Conservation (phyloP, 2,329 filamentous ascomycete genomes). For the Ceratocystis alfenasii region DNA sequence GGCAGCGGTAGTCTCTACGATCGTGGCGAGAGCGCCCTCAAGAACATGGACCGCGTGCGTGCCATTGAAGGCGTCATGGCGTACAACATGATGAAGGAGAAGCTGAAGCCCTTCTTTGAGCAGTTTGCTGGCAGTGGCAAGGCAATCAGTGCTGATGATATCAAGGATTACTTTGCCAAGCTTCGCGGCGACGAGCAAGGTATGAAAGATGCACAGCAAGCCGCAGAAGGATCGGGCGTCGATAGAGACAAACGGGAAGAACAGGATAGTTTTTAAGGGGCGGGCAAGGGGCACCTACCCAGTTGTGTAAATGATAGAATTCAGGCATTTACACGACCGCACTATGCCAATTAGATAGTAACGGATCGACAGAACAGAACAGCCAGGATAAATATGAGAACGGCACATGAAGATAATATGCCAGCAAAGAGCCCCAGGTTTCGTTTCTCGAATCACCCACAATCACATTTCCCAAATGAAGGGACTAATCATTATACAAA, state of each 20-base stretch:
- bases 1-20: constrained; percentile 78
- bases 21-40: constrained; percentile 81
- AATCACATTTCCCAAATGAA: neutral
- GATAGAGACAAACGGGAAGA: constrained; percentile 32
- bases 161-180: constrained; percentile 93
- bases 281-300: too few relatives aligned
- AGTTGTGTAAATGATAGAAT: neutral
- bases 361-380: constrained; percentile 8
- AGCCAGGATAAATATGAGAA: neutral
- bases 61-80: constrained; percentile 97
- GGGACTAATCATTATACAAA: neutral
- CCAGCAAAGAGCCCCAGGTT: neutral
- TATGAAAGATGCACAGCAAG: constrained; percentile 50
- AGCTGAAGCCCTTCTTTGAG: constrained; percentile 86
- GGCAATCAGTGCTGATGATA: constrained; percentile 84
- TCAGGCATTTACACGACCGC: neutral
- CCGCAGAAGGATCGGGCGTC: constrained; percentile 32
- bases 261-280: constrained; percentile 41
- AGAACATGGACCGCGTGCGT: constrained; percentile 79
- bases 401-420: neutral
- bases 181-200: constrained; percentile 74
- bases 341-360: neutral
- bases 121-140: constrained; percentile 86
- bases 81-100: constrained; percentile 91
- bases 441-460: neutral